Percentiles rank a stretch among this genome's conserved stretches.
Conservation (phyloP, 805 yeast species). For the Saccharomyces kudriavzevii region DNA sequence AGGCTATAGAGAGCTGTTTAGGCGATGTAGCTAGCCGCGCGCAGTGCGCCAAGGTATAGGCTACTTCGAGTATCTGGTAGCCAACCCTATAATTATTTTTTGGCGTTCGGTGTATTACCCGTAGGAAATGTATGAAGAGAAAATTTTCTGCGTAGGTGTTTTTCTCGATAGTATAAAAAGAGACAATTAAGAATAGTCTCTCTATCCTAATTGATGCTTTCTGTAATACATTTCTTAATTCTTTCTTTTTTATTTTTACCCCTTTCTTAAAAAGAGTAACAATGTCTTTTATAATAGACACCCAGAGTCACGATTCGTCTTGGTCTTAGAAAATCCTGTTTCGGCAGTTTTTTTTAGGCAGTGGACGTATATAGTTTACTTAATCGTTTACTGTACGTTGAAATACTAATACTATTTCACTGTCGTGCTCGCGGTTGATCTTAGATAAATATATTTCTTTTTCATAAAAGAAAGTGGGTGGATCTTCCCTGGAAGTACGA, state of each 20-base stretch:
- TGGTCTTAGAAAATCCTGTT: constrained; percentile 6
- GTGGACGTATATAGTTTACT: constrained; percentile 27
- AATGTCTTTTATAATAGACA: constrained; percentile 52
- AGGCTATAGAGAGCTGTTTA: too few relatives aligned
- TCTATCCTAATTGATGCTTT: too few relatives aligned
- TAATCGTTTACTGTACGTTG: constrained; percentile 7
- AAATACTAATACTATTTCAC: constrained; percentile 11
- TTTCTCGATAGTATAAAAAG: background rate
- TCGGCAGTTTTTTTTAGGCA: constrained; percentile 16
- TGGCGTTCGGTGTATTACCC: background rate
- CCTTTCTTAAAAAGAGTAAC: constrained; percentile 25
- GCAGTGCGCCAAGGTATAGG: too few relatives aligned
- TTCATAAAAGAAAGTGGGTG: constrained; percentile 5
- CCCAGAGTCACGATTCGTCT: constrained; percentile 55
- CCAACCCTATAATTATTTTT: background rate
- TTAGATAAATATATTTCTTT: constrained; percentile 45
- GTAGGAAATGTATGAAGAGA: background rate
- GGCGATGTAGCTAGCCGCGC: too few relatives aligned
- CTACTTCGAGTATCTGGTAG: too few relatives aligned
- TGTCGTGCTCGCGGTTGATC: constrained; percentile 93
- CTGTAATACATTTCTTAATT: background rate
- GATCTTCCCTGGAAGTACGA: constrained; percentile 25
- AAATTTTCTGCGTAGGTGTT: background rate
- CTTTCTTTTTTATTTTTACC: background rate
- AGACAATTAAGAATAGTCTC: background rate